Base-by-base conservation (phyloP, 2,329 filamentous ascomycete genomes). In the Alternaria panax region DNA sequence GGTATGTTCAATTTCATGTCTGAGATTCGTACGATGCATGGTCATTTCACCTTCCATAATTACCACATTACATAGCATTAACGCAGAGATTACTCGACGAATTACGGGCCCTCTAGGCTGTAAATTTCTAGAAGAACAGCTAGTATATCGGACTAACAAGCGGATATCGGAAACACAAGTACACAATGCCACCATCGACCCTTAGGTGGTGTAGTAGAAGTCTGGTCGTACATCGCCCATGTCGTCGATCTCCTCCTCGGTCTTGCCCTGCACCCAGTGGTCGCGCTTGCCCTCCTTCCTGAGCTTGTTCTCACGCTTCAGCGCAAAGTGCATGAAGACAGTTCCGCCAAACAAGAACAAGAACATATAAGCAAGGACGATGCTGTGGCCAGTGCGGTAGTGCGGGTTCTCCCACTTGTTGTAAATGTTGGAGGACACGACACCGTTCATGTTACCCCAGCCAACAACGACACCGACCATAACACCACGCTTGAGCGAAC, bases 401-500 rank as follows among this genome's bases (percentile, higher is more conserved):
- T 84, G 84, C 1, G 90, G 92, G 62, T 66, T 86, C 73, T 87
- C 82, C 64, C 85, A 80, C 72, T 74, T 68, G 12, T 80, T 80
- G 72, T 92, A 97, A 70, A 97, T 92, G 78, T 97, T 96, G 69
- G 87, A 89, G 67, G 86, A 89, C 18, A 97, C 90, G 45, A 97
- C 87, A 54, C 93, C 93, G 77, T 96, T 96, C 60, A 97, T 82
- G 75, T 97, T 97, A 48, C 93, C 93, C 91, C 92, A 96, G 36
- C 80, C 93, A 60, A 97, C 95, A 57, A 97, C 90, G 58, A 97
- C 88, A 2, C 93, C 93, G 2, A 97, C 81, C 1, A 92, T 92
- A 42, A 97, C 90, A 52, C 93, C 93, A 40, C 93, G 88, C 82
- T 97, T 97, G 79, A 96, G 96, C 7, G 94, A 91, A n/a, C 93